phyloP scores from a whole-genome alignment of 495 filamentous ascomycete species.

The Cenococcum geophilum region DNA sequence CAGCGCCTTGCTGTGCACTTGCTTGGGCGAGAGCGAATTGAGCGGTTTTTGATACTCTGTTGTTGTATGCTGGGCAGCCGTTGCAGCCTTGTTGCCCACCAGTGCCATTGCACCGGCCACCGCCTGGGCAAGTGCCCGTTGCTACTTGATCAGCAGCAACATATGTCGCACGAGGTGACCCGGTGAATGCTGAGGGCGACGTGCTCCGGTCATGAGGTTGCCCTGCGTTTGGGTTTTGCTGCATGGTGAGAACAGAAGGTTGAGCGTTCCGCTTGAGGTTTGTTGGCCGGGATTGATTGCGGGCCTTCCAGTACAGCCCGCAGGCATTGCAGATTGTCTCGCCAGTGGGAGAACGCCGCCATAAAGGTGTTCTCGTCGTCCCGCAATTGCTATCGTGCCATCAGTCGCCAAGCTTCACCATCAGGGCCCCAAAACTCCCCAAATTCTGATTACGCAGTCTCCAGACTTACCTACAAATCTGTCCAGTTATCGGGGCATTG shows the following conservation, averaged over 20 bases:
- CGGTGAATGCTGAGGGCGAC: conserved; percentile 27
- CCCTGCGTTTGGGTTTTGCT: conserved; percentile 13
- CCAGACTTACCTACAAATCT: conserved; percentile 28
- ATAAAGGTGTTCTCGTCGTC: conserved; percentile 88
- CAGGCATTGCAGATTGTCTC: conserved; percentile 98
- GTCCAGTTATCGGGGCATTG: conserved; percentile 26
- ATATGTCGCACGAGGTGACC: conserved; percentile 56
- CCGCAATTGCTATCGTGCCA: conserved; percentile 70
- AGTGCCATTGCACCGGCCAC: conserved; percentile 92
- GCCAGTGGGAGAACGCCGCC: conserved; percentile 87
- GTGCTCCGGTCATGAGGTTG: conserved; percentile 39
- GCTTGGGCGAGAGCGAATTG: conserved; percentile 54
- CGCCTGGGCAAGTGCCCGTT: conserved; percentile 87
- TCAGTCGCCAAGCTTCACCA: background rate
- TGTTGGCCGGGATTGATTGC: conserved; percentile 82
- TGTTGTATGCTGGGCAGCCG: conserved; percentile 96
- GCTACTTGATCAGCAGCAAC: conserved; percentile 65
- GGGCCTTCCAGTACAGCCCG: conserved; percentile 87
- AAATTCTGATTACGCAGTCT: background rate
- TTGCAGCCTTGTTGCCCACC: conserved; percentile 94
- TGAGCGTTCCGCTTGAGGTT: conserved; percentile 62
- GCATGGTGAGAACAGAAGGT: conserved; percentile 11
- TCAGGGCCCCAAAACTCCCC: background rate
- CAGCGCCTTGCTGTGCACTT: conserved; percentile 30
- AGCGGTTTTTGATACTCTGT: conserved; percentile 83